These are phyloP conservation scores for Pseudocercospora vitis DNA, from an alignment of 2,329 filamentous ascomycete genomes.

Conservation along the genomic window DNA sequence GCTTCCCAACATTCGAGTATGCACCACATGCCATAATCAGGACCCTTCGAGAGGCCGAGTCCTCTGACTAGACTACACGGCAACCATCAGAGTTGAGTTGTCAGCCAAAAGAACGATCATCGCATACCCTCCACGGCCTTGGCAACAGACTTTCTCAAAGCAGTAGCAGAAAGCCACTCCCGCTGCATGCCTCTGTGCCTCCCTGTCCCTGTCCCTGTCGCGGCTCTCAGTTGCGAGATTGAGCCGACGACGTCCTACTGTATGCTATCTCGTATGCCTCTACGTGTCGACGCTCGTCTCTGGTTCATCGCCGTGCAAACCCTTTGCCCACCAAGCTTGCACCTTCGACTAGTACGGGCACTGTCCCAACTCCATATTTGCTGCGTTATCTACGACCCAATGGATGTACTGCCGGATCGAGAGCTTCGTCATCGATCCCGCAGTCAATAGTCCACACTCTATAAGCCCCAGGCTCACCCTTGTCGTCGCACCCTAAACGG, in stretches of 20 bases:
- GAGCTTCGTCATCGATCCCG: conserved; percentile 6
- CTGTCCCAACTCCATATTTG: neutral
- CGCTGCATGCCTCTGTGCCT: too few relatives aligned
- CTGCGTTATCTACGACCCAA: neutral
- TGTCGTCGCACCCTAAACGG: neutral
- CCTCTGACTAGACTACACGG: neutral
- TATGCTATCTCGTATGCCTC: too few relatives aligned
- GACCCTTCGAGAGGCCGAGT: neutral
- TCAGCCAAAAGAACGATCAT: neutral
- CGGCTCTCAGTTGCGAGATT: neutral
- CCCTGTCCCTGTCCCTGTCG: neutral
- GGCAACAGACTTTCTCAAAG: neutral
- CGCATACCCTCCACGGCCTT: neutral
- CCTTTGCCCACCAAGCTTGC: neutral
- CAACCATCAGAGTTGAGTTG: neutral
- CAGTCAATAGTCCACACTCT: conserved; percentile 6
- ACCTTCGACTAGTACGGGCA: neutral
- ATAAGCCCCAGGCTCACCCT: conserved; percentile 5
- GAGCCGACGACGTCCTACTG: too few relatives aligned
- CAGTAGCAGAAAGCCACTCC: neutral
- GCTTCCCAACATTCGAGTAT: neutral
- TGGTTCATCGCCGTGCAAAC: too few relatives aligned
- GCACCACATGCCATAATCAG: neutral
- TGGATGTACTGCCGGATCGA: neutral
- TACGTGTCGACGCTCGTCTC: too few relatives aligned